These are phyloP conservation scores for Sapria himalayana DNA, from an alignment of 345 rosid genomes.

Conservation along the genomic window DNA sequence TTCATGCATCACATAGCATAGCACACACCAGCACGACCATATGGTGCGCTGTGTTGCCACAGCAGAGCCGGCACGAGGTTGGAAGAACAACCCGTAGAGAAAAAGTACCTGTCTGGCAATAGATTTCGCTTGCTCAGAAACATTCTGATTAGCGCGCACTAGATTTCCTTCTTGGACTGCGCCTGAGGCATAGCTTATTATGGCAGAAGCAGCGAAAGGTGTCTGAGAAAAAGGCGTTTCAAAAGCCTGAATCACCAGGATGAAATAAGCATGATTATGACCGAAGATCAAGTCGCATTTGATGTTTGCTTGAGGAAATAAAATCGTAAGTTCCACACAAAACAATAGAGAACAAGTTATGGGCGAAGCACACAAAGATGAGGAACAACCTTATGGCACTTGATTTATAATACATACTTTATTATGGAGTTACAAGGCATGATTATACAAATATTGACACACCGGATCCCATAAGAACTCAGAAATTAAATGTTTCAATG, in stretches of 20 bases:
- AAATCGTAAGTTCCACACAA: conserved; percentile 1
- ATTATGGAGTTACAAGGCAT: too few relatives aligned
- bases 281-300: conserved; percentile 13
- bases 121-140: conserved; percentile 15
- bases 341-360: too few relatives aligned
- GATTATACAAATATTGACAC: too few relatives aligned
- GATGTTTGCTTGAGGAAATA: conserved; percentile 3
- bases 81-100: conserved; percentile 27
- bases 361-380: too few relatives aligned
- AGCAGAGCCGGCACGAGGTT: conserved; percentile 17
- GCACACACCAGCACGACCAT: conserved; percentile 10
- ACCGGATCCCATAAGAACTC: too few relatives aligned
- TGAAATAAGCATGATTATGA: too few relatives aligned
- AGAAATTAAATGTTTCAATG: too few relatives aligned
- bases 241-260: too few relatives aligned
- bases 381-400: too few relatives aligned
- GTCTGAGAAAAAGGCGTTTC: conserved; percentile 14
- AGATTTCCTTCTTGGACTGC: conserved; percentile 10
- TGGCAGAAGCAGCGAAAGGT: conserved; percentile 10
- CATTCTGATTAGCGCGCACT: conserved; percentile 14
- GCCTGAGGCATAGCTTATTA: conserved; percentile 13
- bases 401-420: too few relatives aligned
- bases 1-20: neutral
- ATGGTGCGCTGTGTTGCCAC: conserved; percentile 29
- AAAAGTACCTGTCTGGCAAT: conserved; percentile 41